phyloP scores from a whole-genome alignment of 768 basidiomycete genomes.

The Lactarius deliciosus region DNA sequence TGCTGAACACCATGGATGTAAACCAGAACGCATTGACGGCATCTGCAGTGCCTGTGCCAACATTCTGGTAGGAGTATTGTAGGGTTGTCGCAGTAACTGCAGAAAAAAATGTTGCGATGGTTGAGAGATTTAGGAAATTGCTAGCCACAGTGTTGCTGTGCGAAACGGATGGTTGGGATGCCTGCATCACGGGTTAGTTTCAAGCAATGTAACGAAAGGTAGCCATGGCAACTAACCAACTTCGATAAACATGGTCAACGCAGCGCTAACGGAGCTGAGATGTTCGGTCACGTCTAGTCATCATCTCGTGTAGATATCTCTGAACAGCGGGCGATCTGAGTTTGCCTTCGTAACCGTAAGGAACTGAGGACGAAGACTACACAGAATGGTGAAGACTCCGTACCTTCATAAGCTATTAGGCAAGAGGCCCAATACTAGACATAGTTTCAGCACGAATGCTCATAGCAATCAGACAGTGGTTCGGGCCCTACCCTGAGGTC shows the following conservation, averaged over 20 bases:
- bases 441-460: background rate
- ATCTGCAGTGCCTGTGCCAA: conserved; percentile 41
- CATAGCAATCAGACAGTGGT: conserved; percentile 10
- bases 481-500: conserved; percentile 55
- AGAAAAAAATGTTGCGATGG: conserved; percentile 76
- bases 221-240: conserved; percentile 51
- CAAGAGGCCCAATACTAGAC: conserved; percentile 74
- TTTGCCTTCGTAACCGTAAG: conserved; percentile 48
- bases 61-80: conserved; percentile 63
- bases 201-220: conserved; percentile 13
- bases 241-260: conserved; percentile 71
- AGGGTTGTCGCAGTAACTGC: conserved; percentile 73
- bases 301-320: conserved; percentile 69
- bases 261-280: conserved; percentile 62
- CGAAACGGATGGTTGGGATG: conserved; percentile 74
- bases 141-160: conserved; percentile 69
- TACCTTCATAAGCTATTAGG: conserved; percentile 62
- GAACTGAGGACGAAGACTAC: background rate
- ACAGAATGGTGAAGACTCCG: conserved; percentile 19
- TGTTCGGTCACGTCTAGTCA: conserved; percentile 74
- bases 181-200: conserved; percentile 39
- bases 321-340: conserved; percentile 73
- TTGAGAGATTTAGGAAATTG: conserved; percentile 73
- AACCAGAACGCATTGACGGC: conserved; percentile 77
- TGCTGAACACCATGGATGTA: conserved; percentile 71